These are phyloP conservation scores for Pyrenochaeta sp. DNA, from an alignment of 2,329 filamentous ascomycete genomes.

Conservation along the genomic window DNA sequence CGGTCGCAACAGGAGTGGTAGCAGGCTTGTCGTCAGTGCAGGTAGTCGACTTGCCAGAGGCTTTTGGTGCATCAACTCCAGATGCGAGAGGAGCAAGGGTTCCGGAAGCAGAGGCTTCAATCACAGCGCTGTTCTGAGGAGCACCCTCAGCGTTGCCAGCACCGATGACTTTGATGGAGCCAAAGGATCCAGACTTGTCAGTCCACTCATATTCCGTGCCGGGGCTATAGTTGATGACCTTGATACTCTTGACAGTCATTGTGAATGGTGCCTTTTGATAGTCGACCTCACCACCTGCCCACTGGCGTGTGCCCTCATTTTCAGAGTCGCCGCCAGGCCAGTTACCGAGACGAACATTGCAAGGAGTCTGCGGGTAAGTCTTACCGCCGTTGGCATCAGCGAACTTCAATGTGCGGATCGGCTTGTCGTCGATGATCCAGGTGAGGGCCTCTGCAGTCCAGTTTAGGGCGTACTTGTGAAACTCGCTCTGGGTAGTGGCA, in stretches of 20 bases:
- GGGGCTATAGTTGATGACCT: conserved; percentile 62
- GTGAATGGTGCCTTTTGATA: conserved; percentile 58
- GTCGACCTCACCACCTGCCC: conserved; percentile 69
- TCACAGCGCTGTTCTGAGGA: conserved; percentile 33
- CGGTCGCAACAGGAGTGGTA: conserved; percentile 6
- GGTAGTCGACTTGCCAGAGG: conserved; percentile 18
- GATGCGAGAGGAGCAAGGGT: conserved; percentile 33
- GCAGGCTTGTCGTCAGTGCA: conserved; percentile 19
- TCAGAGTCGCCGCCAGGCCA: conserved; percentile 59
- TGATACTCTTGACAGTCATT: conserved; percentile 62
- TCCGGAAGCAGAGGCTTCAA: conserved; percentile 39
- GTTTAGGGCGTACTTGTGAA: conserved; percentile 74
- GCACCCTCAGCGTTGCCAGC: conserved; percentile 43
- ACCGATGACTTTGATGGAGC: conserved; percentile 58
- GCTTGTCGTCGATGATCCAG: conserved; percentile 74
- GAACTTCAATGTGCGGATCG: conserved; percentile 70
- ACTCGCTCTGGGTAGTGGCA: conserved; percentile 61
- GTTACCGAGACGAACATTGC: conserved; percentile 62
- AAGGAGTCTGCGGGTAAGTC: conserved; percentile 79
- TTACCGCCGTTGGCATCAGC: conserved; percentile 65
- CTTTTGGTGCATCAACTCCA: conserved; percentile 32
- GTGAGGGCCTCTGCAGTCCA: conserved; percentile 74
- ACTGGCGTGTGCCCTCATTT: conserved; percentile 68
- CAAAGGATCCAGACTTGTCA: conserved; percentile 57
- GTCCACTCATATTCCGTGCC: conserved; percentile 60